Conservation (phyloP, 768 basidiomycete species). For the Amanita pseudoporphyria region DNA sequence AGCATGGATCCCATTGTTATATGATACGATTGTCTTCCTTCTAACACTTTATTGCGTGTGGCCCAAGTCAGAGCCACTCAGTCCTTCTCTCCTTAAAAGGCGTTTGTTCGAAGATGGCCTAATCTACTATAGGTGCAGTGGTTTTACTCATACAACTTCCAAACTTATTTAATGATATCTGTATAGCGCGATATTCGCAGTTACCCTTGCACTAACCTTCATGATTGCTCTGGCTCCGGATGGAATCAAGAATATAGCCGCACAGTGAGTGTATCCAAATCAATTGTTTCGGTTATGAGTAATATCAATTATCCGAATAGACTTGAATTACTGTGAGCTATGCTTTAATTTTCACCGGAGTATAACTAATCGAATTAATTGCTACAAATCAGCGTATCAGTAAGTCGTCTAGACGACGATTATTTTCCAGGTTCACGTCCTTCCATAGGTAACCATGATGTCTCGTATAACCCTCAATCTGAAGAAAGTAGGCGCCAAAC, state of each 20-base stretch:
- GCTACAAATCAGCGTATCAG: not conserved
- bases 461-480: conserved; percentile 58
- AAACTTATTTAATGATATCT: not conserved
- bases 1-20: conserved; percentile 40
- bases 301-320: conserved; percentile 17
- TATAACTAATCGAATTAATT: not conserved
- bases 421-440: not conserved
- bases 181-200: conserved; percentile 32
- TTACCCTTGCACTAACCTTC: conserved; percentile 33
- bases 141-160: not conserved
- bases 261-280: conserved; percentile 27
- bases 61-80: conserved; percentile 18
- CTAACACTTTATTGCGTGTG: conserved; percentile 30
- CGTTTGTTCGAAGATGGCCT: conserved; percentile 36
- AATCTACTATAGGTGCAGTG: conserved; percentile 32
- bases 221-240: conserved; percentile 36
- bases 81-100: conserved; percentile 28
- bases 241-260: conserved; percentile 36
- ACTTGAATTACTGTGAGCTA: conserved; percentile 29
- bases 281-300: not conserved
- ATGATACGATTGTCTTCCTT: conserved; percentile 33
- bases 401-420: not conserved
- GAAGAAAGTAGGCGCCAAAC: conserved; percentile 23
- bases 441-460: conserved; percentile 50
- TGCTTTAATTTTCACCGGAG: not conserved